A percentile compares a stretch with the other conserved stretches of the same genome.
phyloP scores from a whole-genome alignment of 2,329 filamentous ascomycete species.

The Epichloe baconii region DNA sequence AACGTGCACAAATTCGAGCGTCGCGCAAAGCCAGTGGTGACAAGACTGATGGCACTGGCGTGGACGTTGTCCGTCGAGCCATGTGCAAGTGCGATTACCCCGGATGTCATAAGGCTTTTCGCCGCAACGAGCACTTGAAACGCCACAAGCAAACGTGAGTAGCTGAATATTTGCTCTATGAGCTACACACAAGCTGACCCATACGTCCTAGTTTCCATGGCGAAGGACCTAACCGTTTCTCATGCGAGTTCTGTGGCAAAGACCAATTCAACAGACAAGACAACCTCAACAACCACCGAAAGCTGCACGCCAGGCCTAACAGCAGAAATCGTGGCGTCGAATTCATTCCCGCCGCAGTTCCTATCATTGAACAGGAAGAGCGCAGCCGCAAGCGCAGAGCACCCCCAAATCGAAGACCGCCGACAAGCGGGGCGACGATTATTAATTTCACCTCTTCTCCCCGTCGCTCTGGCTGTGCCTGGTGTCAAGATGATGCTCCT shows the following conservation, averaged over 20 bases:
- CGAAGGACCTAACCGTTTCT: conserved; percentile 26
- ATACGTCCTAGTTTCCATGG: conserved; percentile 20
- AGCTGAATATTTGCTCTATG: neutral
- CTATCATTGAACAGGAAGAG: conserved; percentile 27
- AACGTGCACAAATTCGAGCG: conserved; percentile 25
- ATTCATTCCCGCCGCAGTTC: conserved; percentile 26
- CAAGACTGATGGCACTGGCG: conserved; percentile 16
- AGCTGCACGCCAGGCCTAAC: conserved; percentile 26
- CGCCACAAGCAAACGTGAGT: conserved; percentile 39
- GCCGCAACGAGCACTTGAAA: conserved; percentile 42
- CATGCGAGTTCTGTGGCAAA: conserved; percentile 29
- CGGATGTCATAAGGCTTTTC: conserved; percentile 35
- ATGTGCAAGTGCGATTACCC: conserved; percentile 33
- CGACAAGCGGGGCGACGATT: conserved; percentile 19
- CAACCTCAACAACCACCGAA: conserved; percentile 30
- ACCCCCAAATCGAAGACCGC: conserved; percentile 23
- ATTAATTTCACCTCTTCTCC: conserved; percentile 10
- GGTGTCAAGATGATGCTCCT: neutral
- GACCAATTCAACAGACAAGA: conserved; percentile 29
- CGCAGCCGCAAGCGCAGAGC: conserved; percentile 26
- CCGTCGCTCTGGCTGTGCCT: neutral
- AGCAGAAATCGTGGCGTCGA: conserved; percentile 26
- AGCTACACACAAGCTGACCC: neutral
- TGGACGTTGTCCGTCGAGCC: conserved; percentile 25
- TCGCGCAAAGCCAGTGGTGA: conserved; percentile 16